Evolutionary conservation across 164 flowering plant species (phyloP), one percentile per base, ranked within the genome.

Genomic region (Buxus sempervirens): DNA sequence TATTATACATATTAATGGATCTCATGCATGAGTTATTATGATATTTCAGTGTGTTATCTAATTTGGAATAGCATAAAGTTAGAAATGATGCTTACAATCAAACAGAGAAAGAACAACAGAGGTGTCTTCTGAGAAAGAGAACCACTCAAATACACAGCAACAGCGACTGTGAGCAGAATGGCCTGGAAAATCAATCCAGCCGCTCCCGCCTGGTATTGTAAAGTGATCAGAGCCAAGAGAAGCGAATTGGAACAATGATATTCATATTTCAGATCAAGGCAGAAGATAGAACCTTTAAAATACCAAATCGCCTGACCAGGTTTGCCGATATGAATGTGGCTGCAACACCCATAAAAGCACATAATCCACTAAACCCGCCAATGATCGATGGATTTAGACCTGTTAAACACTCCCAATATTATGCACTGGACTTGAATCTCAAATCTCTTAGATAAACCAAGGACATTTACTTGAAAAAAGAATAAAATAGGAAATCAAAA

Each of bases 341-440:
- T 73, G 90, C 88, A 65, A 96, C 90, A 49, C 99, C 99, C 97
- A 96, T 90, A 74, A 90, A 87, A 75, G 98, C 96, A 81, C 98
- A 96, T 73, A 93, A 74, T 72, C 98, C 97, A 83, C 96, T 90
- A 67, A 96, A 93, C 20, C 86, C 95, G 16, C 98, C 99, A 77
- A 93, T 84, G 20, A 96, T 75, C 26, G 96, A 87, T 62, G 99
- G 95, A 79, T 86, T 87, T 48, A 96, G 67, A 76, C 97, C 98
- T 93, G 90, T 69, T n/a, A 64, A 70, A 74, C 18, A 65, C 0
- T 23, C 65, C 14, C 58, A 64, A 54, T 21, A 49, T 1, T n/a
- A 58, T 25, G 61, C 21, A 8, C 59, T 68, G 28, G 24, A 24
- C 20, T 41, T n/a, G 25, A 48, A 70, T 21, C 25, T 24, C 36